Conservation (phyloP, 768 basidiomycete species). For the Dentipellis sp. region DNA sequence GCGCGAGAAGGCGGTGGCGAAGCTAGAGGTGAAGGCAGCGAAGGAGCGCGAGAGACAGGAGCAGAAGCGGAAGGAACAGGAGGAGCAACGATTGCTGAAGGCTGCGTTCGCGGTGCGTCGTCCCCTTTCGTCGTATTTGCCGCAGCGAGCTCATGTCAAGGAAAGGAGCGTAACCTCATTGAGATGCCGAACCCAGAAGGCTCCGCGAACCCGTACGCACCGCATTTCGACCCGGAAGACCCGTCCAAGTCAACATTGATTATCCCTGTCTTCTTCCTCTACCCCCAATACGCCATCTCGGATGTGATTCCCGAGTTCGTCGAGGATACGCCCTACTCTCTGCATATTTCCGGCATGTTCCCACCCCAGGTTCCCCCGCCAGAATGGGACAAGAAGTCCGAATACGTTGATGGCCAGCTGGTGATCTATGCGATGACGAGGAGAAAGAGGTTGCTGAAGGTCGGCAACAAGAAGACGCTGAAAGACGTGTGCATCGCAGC, state of each 20-base stretch:
- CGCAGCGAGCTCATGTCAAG: not conserved
- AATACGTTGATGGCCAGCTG: constrained; percentile 58
- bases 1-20: constrained; percentile 36
- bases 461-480: constrained; percentile 86
- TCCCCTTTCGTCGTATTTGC: constrained; percentile 1
- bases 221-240: constrained; percentile 63
- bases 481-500: constrained; percentile 63
- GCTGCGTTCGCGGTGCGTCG: constrained; percentile 55
- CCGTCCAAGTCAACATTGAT: constrained; percentile 50
- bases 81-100: constrained; percentile 43
- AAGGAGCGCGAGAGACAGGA: constrained; percentile 43
- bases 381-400: constrained; percentile 64
- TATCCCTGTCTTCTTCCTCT: constrained; percentile 87
- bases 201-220: constrained; percentile 46
- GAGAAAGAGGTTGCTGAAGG: constrained; percentile 71
- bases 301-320: constrained; percentile 83
- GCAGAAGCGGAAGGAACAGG: constrained; percentile 37
- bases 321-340: constrained; percentile 76
- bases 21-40: constrained; percentile 40
- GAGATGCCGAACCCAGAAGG: constrained; percentile 39
- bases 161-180: constrained; percentile 68
- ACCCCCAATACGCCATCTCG: constrained; percentile 83
- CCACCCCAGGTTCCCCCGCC: constrained; percentile 58
- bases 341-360: constrained; percentile 77
- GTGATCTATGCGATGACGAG: constrained; percentile 80